These are phyloP conservation scores for Phaeosphaeria sp. DNA, from an alignment of 2,329 filamentous ascomycete genomes.

Conservation along the genomic window DNA sequence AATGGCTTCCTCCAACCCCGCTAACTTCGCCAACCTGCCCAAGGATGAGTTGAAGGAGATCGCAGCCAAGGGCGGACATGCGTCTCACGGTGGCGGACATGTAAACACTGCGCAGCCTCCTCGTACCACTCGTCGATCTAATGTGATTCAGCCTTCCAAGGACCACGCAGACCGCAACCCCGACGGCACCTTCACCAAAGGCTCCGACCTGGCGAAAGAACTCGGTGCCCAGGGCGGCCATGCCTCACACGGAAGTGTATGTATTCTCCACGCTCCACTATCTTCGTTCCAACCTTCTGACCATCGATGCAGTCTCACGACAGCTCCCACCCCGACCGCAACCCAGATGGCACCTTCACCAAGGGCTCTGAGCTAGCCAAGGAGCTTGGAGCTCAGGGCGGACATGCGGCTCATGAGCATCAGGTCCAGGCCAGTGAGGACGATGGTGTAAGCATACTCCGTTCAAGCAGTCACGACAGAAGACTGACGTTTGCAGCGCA, in stretches of 20 bases:
- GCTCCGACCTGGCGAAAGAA: conserved; percentile 46
- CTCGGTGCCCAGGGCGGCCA: conserved; percentile 5
- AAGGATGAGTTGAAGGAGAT: conserved; percentile 58
- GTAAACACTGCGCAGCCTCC: not conserved
- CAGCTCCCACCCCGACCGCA: conserved; percentile 36
- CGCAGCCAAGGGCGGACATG: conserved; percentile 58
- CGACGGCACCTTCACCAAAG: conserved; percentile 49
- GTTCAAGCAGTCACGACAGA: not conserved
- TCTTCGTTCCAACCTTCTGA: not conserved
- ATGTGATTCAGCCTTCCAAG: not conserved
- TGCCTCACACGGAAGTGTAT: conserved; percentile 2
- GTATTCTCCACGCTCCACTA: not conserved
- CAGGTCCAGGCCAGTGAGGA: conserved; percentile 12
- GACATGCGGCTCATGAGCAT: conserved; percentile 41
- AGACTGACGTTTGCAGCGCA: conserved; percentile 30
- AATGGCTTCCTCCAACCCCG: conserved; percentile 55
- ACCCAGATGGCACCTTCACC: conserved; percentile 50
- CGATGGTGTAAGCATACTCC: conserved; percentile 29
- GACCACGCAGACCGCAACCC: conserved; percentile 41
- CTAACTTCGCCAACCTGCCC: conserved; percentile 61
- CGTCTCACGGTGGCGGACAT: conserved; percentile 38
- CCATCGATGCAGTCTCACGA: not conserved
- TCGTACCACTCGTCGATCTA: too few relatives aligned
- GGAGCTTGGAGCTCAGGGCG: conserved; percentile 47
- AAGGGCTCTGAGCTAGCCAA: conserved; percentile 47